phyloP scores from a whole-genome alignment of 768 basidiomycete genomes.

The Tulasnella sp. region DNA sequence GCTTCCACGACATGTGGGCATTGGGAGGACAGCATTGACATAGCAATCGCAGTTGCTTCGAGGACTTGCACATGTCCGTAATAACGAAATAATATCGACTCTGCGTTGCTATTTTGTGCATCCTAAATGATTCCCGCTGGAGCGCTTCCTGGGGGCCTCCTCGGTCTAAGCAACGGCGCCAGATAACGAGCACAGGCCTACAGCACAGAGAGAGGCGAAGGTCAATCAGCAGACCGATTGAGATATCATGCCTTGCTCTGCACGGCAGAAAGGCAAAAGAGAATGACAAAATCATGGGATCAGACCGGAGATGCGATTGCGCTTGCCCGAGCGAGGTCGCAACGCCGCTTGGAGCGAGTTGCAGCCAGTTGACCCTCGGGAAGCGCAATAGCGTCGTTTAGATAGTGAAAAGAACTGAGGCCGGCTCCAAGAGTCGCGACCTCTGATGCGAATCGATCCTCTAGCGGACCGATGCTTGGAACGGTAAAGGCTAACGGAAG shows the following conservation, averaged over 20 bases:
- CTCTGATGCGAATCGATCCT: neutral
- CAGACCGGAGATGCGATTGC: neutral
- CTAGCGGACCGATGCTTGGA: neutral
- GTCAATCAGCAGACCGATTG: neutral
- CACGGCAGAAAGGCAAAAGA: neutral
- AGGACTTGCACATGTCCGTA: neutral
- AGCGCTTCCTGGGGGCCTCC: neutral
- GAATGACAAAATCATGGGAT: neutral
- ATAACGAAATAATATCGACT: neutral
- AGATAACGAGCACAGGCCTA: neutral
- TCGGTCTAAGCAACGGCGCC: neutral
- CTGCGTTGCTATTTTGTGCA: neutral
- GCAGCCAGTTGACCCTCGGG: neutral
- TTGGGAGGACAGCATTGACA: neutral
- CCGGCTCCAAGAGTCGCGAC: neutral
- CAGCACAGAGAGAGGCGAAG: neutral
- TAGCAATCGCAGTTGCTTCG: neutral
- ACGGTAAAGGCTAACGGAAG: neutral
- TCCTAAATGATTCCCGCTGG: neutral
- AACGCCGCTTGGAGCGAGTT: neutral
- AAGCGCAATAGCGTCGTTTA: neutral
- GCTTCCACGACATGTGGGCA: neutral
- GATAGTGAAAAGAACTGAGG: neutral
- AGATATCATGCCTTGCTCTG: neutral
- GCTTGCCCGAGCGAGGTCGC: neutral